Evolutionary conservation across 139 green algal species (phyloP), one percentile per base, ranked within the genome.

Genomic region (Pycnococcus provasolii): DNA sequence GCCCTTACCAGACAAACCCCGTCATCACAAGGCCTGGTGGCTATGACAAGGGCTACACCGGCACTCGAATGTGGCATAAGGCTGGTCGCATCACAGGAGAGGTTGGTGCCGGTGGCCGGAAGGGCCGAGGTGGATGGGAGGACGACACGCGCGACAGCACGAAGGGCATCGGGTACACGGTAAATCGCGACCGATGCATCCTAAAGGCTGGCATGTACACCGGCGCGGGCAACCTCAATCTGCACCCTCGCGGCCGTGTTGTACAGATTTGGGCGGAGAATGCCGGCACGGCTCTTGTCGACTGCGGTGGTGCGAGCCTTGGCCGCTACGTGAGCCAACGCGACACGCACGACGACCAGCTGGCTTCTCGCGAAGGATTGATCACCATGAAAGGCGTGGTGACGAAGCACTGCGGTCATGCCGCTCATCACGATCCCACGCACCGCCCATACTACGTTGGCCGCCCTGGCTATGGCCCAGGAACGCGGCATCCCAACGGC

Each of bases 131-230:
- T 26, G 13, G 60, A 9, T 8, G 43, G 60, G 15, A n/a, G 4
- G 26, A 44, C 60, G 8, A 54, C 45, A 11, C 5, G n/a, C 5
- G 47, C 40, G 48, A 60, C 50, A 52, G 9, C 26, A 59, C 62
- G 43, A 57, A 42, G 13, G 64, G 64, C 11, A 63, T 63, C 64
- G 64, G 64, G 8, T 71, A 71, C 64, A 62, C 53, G 3, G 64
- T 71, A 5, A 71, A 71, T 42, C 39, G 64, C 3, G 64, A 71
- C 52, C 52, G 64, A 6, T 71, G 64, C 64, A 53, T 71, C 4
- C 52, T 71, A 3, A 71, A 71, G 11, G 64, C 62, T 53, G 64
- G 64, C 3, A 43, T 61, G 52, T 71, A 71, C 64, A 53, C 41
- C 39, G 64, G 64, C 37, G 8, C 11, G 13, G 64, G 64, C 51